A percentile compares a stretch with the other conserved stretches of the same genome.
Evolutionary conservation across 371 early-diverging fungal species (phyloP).

Genomic region (Actinomucor elegans): DNA sequence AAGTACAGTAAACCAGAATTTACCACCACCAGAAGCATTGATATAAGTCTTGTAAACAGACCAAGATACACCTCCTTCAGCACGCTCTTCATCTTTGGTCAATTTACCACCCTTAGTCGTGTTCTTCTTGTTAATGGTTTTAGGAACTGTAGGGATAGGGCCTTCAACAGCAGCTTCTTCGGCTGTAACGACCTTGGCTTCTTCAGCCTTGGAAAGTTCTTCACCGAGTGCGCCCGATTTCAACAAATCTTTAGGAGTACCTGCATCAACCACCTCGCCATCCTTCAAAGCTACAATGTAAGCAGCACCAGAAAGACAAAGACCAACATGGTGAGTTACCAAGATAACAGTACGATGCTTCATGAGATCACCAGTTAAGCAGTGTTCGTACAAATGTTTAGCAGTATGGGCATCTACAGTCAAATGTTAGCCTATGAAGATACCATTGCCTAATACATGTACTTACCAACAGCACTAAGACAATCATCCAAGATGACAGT

Average conservation of each 20-base stretch:
- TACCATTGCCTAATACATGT: too few relatives aligned
- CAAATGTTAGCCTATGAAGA: too few relatives aligned
- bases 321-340: slow-evolving; percentile 82
- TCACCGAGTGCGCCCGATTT: slow-evolving; percentile 51
- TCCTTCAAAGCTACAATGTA: slow-evolving; percentile 72
- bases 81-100: slow-evolving; percentile 66
- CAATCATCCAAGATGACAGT: slow-evolving; percentile 78
- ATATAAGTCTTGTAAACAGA: slow-evolving; percentile 65
- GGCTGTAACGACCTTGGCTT: slow-evolving; percentile 9
- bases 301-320: slow-evolving; percentile 70
- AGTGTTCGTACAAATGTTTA: slow-evolving; percentile 70
- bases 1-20: slow-evolving; percentile 51
- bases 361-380: slow-evolving; percentile 69
- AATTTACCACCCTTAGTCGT: slow-evolving; percentile 53
- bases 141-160: slow-evolving; percentile 31
- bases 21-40: slow-evolving; percentile 62
- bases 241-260: slow-evolving; percentile 49
- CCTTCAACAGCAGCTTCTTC: slow-evolving; percentile 36
- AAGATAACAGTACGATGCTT: slow-evolving; percentile 76
- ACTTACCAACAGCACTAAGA: slow-evolving; percentile 78
- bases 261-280: slow-evolving; percentile 65
- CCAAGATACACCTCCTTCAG: slow-evolving; percentile 63
- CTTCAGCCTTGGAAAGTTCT: slow-evolving; percentile 33
- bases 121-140: slow-evolving; percentile 6
- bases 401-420: slow-evolving; percentile 90